Conservation (phyloP, 257 asterid genomes). For the Solanum chilense region DNA sequence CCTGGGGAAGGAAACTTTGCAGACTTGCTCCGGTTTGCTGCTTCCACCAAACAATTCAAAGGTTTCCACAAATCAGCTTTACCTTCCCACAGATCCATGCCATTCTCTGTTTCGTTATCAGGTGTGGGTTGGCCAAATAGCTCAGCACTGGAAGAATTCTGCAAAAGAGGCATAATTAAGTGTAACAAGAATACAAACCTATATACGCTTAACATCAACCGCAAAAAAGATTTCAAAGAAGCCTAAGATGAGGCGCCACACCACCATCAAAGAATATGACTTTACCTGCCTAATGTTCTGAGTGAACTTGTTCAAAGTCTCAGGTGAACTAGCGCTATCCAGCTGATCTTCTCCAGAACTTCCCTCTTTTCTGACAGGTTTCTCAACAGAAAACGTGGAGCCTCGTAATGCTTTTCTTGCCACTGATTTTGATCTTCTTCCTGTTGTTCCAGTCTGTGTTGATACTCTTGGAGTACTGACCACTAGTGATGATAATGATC, state of each 20-base stretch:
- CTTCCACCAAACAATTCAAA: slow-evolving; percentile 88
- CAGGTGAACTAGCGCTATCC: slow-evolving; percentile 75
- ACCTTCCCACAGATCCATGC: slow-evolving; percentile 53
- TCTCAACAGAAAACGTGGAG: slow-evolving; percentile 77
- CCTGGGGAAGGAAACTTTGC: slow-evolving; percentile 49
- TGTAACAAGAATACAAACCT: background rate
- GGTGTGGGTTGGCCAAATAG: slow-evolving; percentile 33
- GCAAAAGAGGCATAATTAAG: slow-evolving; percentile 17
- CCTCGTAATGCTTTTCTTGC: slow-evolving; percentile 74
- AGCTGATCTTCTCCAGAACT: slow-evolving; percentile 49
- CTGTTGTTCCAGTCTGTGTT: slow-evolving; percentile 32
- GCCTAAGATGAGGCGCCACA: background rate
- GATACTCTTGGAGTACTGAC: slow-evolving; percentile 69
- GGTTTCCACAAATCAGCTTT: slow-evolving; percentile 90
- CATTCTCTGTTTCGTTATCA: slow-evolving; percentile 41
- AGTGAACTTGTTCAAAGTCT: slow-evolving; percentile 40
- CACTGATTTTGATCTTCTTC: slow-evolving; percentile 45
- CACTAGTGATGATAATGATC: slow-evolving; percentile 54
- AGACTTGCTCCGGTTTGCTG: slow-evolving; percentile 84
- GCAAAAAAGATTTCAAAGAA: background rate
- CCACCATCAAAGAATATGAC: slow-evolving; percentile 14
- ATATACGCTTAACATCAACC: background rate
- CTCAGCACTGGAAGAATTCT: slow-evolving; percentile 54
- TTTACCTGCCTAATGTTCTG: slow-evolving; percentile 64
- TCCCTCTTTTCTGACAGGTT: slow-evolving; percentile 59